Evolutionary conservation across 495 filamentous ascomycete genomes (phyloP).

Genomic region (Elasticomyces elasticus): DNA sequence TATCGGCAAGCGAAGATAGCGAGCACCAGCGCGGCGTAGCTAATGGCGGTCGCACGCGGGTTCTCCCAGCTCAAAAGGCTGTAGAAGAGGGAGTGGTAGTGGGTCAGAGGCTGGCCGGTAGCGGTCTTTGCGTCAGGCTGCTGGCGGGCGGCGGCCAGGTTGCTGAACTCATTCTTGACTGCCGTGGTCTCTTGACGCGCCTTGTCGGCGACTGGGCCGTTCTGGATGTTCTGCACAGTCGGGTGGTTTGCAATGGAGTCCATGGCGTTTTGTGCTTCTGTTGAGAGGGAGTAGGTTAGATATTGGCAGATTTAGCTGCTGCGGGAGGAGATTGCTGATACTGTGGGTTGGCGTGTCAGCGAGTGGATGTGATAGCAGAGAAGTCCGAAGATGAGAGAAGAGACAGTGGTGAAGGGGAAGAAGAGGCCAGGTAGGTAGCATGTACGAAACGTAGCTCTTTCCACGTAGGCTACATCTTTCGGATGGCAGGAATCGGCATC

Average conservation of each 20-base stretch:
- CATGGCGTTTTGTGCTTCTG: conserved; percentile 35
- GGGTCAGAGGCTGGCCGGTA: conserved; percentile 81
- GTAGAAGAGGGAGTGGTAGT: conserved; percentile 94
- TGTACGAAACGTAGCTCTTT: no score
- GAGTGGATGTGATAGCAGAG: background rate
- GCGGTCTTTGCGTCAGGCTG: conserved; percentile 58
- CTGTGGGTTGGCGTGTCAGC: background rate
- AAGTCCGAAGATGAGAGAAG: background rate
- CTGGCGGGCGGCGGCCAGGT: conserved; percentile 60
- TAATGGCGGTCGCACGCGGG: conserved; percentile 72
- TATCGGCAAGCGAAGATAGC: conserved; percentile 88
- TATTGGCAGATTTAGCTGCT: background rate
- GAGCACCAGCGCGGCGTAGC: conserved; percentile 60
- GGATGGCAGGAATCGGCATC: conserved; percentile 18
- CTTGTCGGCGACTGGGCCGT: conserved; percentile 69
- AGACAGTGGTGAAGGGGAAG: background rate
- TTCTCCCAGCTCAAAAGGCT: conserved; percentile 75
- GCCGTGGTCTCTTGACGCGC: conserved; percentile 63
- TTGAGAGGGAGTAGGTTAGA: background rate
- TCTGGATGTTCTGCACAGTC: conserved; percentile 26
- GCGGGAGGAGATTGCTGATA: conserved; percentile 2
- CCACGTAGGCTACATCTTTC: conserved; percentile 3
- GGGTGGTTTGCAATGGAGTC: conserved; percentile 31
- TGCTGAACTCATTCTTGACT: conserved; percentile 62
- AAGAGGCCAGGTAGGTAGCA: background rate